Evolutionary conservation across 1,139 yeast genomes (phyloP).

Genomic region (Yarrowia galli): DNA sequence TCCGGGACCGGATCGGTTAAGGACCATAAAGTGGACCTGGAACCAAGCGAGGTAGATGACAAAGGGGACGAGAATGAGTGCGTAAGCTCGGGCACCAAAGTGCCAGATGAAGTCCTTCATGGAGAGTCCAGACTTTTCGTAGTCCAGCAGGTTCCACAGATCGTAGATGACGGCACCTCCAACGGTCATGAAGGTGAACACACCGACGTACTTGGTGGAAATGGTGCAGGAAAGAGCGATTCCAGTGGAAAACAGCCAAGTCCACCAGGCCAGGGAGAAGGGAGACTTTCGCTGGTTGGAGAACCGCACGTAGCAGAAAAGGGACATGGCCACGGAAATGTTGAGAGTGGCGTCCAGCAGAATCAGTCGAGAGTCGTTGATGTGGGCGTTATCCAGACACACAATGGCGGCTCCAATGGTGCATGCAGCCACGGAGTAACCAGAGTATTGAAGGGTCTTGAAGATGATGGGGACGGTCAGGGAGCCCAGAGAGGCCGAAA

Average conservation of each 20-base stretch:
- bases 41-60: conserved; percentile 89
- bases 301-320: conserved; percentile 80
- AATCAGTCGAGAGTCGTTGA: conserved; percentile 88
- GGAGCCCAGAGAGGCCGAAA: conserved; percentile 84
- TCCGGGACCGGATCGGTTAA: conserved; percentile 92
- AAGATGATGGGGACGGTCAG: conserved; percentile 83
- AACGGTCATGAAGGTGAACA: conserved; percentile 83
- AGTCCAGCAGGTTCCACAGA: conserved; percentile 84
- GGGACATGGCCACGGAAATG: conserved; percentile 78
- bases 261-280: conserved; percentile 79
- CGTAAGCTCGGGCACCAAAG: conserved; percentile 74
- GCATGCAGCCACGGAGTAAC: conserved; percentile 81
- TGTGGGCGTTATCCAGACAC: conserved; percentile 90
- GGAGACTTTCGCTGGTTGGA: conserved; percentile 73
- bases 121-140: conserved; percentile 66
- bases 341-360: conserved; percentile 89
- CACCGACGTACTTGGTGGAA: conserved; percentile 93
- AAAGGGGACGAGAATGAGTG: conserved; percentile 82
- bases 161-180: conserved; percentile 88
- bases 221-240: conserved; percentile 86
- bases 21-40: conserved; percentile 83
- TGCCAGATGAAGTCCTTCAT: conserved; percentile 68
- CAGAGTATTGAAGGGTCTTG: conserved; percentile 80
- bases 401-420: conserved; percentile 80
- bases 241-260: conserved; percentile 86